phyloP scores from a whole-genome alignment of 257 asterid genomes.

The Nicotiana knightiana region DNA sequence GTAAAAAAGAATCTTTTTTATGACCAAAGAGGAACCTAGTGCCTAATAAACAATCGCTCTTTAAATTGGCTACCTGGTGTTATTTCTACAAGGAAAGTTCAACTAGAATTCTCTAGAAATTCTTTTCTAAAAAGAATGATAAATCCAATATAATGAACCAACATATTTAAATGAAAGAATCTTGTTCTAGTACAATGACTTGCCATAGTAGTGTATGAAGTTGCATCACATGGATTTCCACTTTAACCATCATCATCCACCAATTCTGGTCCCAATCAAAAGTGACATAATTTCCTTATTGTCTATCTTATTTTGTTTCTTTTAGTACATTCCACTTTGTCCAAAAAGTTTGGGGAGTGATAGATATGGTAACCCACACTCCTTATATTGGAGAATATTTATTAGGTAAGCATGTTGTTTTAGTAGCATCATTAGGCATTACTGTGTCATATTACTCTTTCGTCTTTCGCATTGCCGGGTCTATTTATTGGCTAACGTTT shows the following conservation, averaged over 20 bases:
- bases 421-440: not conserved
- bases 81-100: too few relatives aligned
- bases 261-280: not conserved
- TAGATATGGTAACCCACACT: not conserved
- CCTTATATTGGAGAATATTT: not conserved
- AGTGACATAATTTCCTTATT: not conserved
- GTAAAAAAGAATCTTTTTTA: too few relatives aligned
- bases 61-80: too few relatives aligned
- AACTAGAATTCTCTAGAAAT: not conserved
- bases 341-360: not conserved
- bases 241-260: slow-evolving; percentile 1
- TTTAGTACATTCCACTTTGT: not conserved
- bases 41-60: too few relatives aligned
- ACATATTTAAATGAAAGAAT: too few relatives aligned
- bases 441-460: too few relatives aligned
- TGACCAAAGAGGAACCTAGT: too few relatives aligned
- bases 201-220: not conserved
- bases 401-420: not conserved
- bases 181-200: not conserved
- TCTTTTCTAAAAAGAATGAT: not conserved
- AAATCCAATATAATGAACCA: not conserved
- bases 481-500: too few relatives aligned
- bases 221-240: not conserved
- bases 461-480: too few relatives aligned
- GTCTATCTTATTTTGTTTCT: not conserved